A percentile compares a stretch with the other conserved stretches of the same genome.
Evolutionary conservation across 345 rosid species (phyloP).

Genomic region (Tarenaya hassleriana): DNA sequence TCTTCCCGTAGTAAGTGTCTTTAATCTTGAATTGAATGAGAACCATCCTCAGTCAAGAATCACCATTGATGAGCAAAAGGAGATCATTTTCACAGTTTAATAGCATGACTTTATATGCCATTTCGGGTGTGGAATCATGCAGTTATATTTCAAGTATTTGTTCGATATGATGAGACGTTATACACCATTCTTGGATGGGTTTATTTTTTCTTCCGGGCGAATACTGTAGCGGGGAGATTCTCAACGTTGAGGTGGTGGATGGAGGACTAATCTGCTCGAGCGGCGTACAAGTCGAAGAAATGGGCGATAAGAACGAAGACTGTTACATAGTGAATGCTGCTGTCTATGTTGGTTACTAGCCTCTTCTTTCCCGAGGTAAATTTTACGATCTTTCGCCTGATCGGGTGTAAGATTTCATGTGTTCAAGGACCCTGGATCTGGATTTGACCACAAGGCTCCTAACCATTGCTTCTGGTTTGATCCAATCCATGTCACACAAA

Average conservation of each 20-base stretch:
- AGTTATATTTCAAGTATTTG: too few species aligned
- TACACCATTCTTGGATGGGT: too few species aligned
- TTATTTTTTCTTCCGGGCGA: neutral
- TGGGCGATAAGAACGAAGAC: conserved; percentile 84
- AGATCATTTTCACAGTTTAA: neutral
- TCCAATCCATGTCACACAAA: too few species aligned
- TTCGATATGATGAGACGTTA: too few species aligned
- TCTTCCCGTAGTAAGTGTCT: conserved; percentile 78
- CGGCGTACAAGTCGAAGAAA: conserved; percentile 71
- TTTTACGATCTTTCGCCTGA: neutral
- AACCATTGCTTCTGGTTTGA: too few species aligned
- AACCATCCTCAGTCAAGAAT: neutral
- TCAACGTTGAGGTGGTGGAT: conserved; percentile 67
- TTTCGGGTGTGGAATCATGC: too few species aligned
- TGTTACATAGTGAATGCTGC: conserved; percentile 90
- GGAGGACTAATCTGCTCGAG: conserved; percentile 90
- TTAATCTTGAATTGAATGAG: neutral
- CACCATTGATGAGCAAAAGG: too few species aligned
- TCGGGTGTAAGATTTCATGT: too few species aligned
- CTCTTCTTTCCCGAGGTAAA: conserved; percentile 23
- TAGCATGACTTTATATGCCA: too few species aligned
- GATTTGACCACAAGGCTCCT: too few species aligned
- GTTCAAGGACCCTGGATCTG: too few species aligned
- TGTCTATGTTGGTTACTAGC: conserved; percentile 72
- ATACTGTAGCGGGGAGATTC: conserved; percentile 52